Evolutionary conservation across 306 rosid genomes (phyloP).

Genomic region (Ceratonia siliqua): DNA sequence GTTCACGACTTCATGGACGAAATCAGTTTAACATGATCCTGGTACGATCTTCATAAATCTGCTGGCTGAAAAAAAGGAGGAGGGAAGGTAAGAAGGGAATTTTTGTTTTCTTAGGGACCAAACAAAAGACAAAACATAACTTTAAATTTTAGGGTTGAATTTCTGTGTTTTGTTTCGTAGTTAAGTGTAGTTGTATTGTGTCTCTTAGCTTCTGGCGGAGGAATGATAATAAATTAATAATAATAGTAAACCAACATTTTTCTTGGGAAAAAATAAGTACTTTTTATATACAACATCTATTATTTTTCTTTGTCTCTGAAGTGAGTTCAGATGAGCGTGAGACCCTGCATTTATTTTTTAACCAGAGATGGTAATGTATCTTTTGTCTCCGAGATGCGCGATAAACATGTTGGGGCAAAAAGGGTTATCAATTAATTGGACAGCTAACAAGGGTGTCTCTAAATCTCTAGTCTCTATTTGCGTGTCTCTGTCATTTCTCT

Average conservation of each 20-base stretch:
- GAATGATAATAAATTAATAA: constrained; percentile 23
- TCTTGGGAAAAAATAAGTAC: constrained; percentile 28
- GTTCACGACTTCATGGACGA: constrained; percentile 30
- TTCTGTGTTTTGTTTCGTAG: constrained; percentile 36
- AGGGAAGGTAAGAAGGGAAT: constrained; percentile 13
- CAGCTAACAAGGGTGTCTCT: constrained; percentile 12
- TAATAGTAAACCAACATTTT: constrained; percentile 13
- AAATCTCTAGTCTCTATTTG: not conserved
- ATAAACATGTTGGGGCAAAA: constrained; percentile 22
- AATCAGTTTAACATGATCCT: constrained; percentile 32
- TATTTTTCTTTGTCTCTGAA: not conserved
- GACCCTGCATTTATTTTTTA: constrained; percentile 10
- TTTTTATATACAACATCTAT: not conserved
- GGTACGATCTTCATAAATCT: constrained; percentile 18
- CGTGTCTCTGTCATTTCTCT: not conserved
- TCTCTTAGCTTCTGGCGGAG: constrained; percentile 37
- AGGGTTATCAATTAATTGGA: constrained; percentile 18
- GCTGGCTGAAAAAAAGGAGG: constrained; percentile 13
- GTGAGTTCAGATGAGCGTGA: constrained; percentile 28
- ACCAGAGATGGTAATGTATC: constrained; percentile 8
- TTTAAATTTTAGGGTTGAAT: constrained; percentile 48
- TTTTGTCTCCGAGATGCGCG: constrained; percentile 18
- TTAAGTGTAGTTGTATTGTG: constrained; percentile 38
- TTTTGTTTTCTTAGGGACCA: constrained; percentile 40
- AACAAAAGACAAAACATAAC: constrained; percentile 61